Evolutionary conservation across 495 filamentous ascomycete genomes (phyloP), one percentile per base, ranked within the genome.

Genomic region (Penicillium paxilli): DNA sequence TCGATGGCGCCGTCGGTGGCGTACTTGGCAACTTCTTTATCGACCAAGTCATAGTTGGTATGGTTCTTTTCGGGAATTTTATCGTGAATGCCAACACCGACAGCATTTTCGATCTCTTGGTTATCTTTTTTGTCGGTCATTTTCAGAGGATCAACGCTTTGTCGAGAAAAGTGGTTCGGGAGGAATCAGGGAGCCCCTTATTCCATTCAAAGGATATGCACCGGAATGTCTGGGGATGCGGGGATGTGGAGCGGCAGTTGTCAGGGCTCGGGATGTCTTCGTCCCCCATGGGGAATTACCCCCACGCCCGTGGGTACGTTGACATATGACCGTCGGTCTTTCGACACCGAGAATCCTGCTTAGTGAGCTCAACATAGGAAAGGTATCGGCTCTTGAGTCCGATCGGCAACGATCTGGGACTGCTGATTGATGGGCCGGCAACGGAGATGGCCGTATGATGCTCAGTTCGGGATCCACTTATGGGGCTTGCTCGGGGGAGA

Each of bases 21-120:
- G 57, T 88, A 88, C 64, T 84, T 80, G 49, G 79, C 80, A 32
- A 89, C 66, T 58, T 87, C 86, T 21, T 71, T 67, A 64, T 88
- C 86, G 19, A 89, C 70, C 55, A 74, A 79, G 30, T 71, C 63
- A 45, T 77, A 78, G 54, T 83, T 73, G 17, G 73, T 72, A 10
- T 71, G 70, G 19, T 81, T 74, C 32, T 83, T 81, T 46, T 75
- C 65, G 17, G 72, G 58, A 17, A 42, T 41, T 30, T 72, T 63
- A 33, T 33, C 66, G 16, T 42, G 37, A 28, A 51, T 37, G 14
- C 42, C 41, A 22, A 51, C 30, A 6, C 33, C 40, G 4, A 19
- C 24, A 4, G 48, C 41, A 28, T 55, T 44, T 14, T 55, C 57
- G 8, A 59, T 47, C 26, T 55, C 47, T 5, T 46, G 47, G 20